Evolutionary conservation across 768 basidiomycete genomes (phyloP), one percentile per base, ranked within the genome.

Genomic region (Phanerochaete sordida): DNA sequence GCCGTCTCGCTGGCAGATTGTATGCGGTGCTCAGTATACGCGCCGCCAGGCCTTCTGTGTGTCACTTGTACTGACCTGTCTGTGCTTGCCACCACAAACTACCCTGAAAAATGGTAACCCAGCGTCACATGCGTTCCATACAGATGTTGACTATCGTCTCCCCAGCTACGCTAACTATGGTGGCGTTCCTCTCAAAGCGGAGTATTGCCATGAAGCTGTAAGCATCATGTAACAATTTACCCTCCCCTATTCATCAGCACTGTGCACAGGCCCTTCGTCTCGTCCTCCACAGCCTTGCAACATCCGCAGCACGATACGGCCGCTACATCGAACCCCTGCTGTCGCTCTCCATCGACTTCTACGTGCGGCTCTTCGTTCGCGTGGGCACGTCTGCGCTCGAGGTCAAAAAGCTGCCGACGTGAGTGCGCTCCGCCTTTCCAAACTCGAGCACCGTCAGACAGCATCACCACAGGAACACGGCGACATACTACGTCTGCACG

Each of bases 61-160:
- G 88, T 99, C 39, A 99, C 97, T 26, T 98, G 97, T 74, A 99
- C 97, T 1, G 97, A 99, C 72, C 79, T 97, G 61, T 84, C 94
- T 7, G 95, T 99, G 11, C 80, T 98, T 24, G 97, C 95, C 0
- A 95, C 94, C 1, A 86, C 83, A 12, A 98, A 98, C 70, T 97
- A 91, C 71, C 89, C 95, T 3, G 97, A 99, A 72, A 99, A 99
- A 84, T 95, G 93, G 96, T 93, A 66, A 61, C 58, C 33, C 11
- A 37, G 21, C 45, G n/a, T 44, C 44, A 21, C 19, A n/a, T n/a
- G n/a, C n/a, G n/a, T n/a, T n/a, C n/a, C n/a, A n/a, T n/a, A n/a
- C n/a, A n/a, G n/a, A n/a, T n/a, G n/a, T n/a, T n/a, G n/a, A n/a
- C n/a, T 24, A 19, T 1, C 26, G 33, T 24, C 39, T 39, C 50